phyloP scores from a whole-genome alignment of 805 yeast genomes.

The Saturnispora hagleri region DNA sequence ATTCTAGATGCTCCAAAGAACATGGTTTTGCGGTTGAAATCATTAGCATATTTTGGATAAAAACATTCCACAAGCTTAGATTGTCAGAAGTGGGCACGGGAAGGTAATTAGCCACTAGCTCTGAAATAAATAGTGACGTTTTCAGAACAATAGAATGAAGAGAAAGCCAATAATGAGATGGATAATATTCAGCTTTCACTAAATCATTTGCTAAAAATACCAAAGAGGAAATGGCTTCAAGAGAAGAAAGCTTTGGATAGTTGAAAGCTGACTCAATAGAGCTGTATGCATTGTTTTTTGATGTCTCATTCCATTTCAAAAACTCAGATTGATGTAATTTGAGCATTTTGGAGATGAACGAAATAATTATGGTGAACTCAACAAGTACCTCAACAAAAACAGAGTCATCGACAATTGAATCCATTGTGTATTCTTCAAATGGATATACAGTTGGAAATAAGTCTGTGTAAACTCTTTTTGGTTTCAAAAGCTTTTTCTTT shows the following conservation, averaged over 20 bases:
- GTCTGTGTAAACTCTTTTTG: slow-evolving; percentile 55
- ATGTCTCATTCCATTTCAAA: background rate
- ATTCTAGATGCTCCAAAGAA: slow-evolving; percentile 59
- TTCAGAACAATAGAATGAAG: slow-evolving; percentile 43
- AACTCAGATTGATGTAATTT: slow-evolving; percentile 7
- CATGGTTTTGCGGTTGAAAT: slow-evolving; percentile 61
- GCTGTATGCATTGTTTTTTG: background rate
- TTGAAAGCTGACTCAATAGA: slow-evolving; percentile 7
- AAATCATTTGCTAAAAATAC: slow-evolving; percentile 33
- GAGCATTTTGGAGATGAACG: slow-evolving; percentile 37
- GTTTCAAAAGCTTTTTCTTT: slow-evolving; percentile 34
- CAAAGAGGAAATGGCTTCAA: slow-evolving; percentile 20
- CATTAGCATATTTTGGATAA: slow-evolving; percentile 45
- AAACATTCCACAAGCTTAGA: slow-evolving; percentile 51
- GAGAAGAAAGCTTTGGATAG: slow-evolving; percentile 3
- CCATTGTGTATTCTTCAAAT: slow-evolving; percentile 54
- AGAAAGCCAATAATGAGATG: slow-evolving; percentile 66
- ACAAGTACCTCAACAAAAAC: slow-evolving; percentile 60
- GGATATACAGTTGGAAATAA: slow-evolving; percentile 66
- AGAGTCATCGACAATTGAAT: slow-evolving; percentile 64
- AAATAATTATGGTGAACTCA: slow-evolving; percentile 57
- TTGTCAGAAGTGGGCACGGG: slow-evolving; percentile 41
- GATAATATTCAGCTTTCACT: slow-evolving; percentile 46
- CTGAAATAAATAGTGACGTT: slow-evolving; percentile 4
- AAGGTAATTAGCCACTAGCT: slow-evolving; percentile 34